Conservation (phyloP, 495 filamentous ascomycete genomes). For the Trichoderma erinaceum region DNA sequence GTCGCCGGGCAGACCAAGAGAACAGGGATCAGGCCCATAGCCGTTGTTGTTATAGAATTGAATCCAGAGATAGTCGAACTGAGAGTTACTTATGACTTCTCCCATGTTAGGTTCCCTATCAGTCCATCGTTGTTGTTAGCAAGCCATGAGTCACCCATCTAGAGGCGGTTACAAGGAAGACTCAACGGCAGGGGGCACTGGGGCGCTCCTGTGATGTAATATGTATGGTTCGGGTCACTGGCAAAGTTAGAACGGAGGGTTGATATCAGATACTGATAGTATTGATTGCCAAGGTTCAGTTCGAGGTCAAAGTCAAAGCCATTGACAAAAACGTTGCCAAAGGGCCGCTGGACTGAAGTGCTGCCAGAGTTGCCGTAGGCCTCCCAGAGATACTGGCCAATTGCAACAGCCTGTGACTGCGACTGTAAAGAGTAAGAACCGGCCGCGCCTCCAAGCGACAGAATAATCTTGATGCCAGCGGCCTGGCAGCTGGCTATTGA, state of each 20-base stretch:
- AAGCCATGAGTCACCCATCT: too few relatives aligned
- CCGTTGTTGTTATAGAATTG: conserved; percentile 63
- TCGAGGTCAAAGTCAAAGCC: conserved; percentile 62
- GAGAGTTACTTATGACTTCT: conserved; percentile 42
- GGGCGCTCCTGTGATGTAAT: conserved; percentile 52
- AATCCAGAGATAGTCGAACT: conserved; percentile 56
- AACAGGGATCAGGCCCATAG: conserved; percentile 30
- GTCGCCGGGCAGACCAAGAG: conserved; percentile 19
- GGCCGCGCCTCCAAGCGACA: conserved; percentile 49
- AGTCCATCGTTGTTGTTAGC: too few relatives aligned
- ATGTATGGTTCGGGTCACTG: conserved; percentile 27
- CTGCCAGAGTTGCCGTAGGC: conserved; percentile 47
- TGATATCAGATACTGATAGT: conserved; percentile 34
- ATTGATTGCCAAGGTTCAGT: conserved; percentile 23
- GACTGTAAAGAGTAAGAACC: conserved; percentile 15
- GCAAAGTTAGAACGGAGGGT: conserved; percentile 44
- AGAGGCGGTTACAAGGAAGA: too few relatives aligned
- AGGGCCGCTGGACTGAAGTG: conserved; percentile 42
- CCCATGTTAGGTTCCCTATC: conserved; percentile 35
- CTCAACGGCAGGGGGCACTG: conserved; percentile 47
- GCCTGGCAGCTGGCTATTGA: conserved; percentile 54
- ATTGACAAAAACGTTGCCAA: conserved; percentile 36
- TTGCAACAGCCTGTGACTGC: conserved; percentile 14
- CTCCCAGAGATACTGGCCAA: conserved; percentile 40
- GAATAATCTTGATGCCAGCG: conserved; percentile 50